Evolutionary conservation across 1,139 yeast genomes (phyloP).

Genomic region (Yarrowia galli): DNA sequence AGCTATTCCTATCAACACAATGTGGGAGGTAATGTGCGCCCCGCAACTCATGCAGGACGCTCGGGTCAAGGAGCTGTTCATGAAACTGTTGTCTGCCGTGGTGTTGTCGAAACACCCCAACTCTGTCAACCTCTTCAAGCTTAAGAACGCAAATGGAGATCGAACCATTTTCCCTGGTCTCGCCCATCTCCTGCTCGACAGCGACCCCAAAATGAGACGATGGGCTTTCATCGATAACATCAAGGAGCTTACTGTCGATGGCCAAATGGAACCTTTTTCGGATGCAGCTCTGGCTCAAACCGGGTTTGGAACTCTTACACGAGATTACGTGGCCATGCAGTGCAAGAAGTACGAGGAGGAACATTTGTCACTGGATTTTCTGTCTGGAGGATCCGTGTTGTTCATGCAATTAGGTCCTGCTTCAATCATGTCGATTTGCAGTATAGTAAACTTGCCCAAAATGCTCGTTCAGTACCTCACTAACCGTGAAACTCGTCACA

Average conservation of each 20-base stretch:
- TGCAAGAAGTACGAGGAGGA: conserved; percentile 30
- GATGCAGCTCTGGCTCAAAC: conserved; percentile 15
- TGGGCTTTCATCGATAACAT: conserved; percentile 45
- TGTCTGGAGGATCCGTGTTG: conserved; percentile 18
- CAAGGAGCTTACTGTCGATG: conserved; percentile 14
- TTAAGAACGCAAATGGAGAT: not conserved
- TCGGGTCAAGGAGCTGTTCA: conserved; percentile 44
- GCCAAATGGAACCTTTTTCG: conserved; percentile 32
- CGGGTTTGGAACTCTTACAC: not conserved
- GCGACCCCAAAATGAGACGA: conserved; percentile 43
- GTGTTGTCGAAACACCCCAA: conserved; percentile 16
- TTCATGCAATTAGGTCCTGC: conserved; percentile 25
- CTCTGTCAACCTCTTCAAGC: conserved; percentile 13
- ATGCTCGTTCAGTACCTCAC: conserved; percentile 17
- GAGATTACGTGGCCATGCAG: conserved; percentile 12
- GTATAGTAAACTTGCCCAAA: conserved; percentile 19
- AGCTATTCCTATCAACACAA: conserved; percentile 37
- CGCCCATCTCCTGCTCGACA: conserved; percentile 47
- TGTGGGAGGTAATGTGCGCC: conserved; percentile 42
- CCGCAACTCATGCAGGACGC: conserved; percentile 46
- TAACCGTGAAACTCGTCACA: not conserved
- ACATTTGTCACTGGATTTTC: conserved; percentile 9
- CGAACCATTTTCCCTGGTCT: conserved; percentile 47
- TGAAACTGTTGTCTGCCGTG: conserved; percentile 44
- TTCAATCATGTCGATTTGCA: conserved; percentile 22